phyloP scores from a whole-genome alignment of 176 grass and related monocot species.

The Triticum dicoccoides region DNA sequence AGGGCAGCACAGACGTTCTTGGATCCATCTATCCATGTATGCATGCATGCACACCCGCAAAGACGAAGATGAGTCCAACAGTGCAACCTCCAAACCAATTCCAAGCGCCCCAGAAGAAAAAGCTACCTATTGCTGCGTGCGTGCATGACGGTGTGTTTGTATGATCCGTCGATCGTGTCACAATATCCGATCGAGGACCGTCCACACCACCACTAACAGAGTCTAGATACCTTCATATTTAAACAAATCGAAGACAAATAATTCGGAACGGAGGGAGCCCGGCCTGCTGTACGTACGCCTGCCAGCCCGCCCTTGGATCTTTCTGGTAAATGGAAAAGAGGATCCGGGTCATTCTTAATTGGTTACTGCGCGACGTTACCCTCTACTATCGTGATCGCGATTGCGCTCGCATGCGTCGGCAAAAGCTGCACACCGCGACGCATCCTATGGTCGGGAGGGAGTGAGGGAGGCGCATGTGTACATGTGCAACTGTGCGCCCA shows the following conservation, averaged over 20 bases:
- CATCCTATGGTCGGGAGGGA: neutral
- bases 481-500: neutral
- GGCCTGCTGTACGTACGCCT: neutral
- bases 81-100: neutral
- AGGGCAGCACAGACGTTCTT: conserved; percentile 15
- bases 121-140: neutral
- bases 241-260: no score
- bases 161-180: neutral
- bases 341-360: neutral
- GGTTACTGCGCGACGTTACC: neutral
- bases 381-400: neutral
- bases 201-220: neutral
- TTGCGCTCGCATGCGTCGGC: neutral
- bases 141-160: neutral
- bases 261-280: neutral
- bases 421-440: neutral
- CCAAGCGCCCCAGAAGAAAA: neutral
- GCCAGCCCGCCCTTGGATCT: neutral
- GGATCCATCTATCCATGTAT: neutral
- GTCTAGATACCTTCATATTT: no score
- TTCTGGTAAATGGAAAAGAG: conserved; percentile 34
- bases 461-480: neutral
- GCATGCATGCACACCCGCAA: neutral
- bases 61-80: neutral
- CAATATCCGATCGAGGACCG: neutral